A percentile compares a stretch with the other conserved stretches of the same genome.
Conservation (phyloP, 352 stramenopile species). For the Hyphochytrium catenoides region DNA sequence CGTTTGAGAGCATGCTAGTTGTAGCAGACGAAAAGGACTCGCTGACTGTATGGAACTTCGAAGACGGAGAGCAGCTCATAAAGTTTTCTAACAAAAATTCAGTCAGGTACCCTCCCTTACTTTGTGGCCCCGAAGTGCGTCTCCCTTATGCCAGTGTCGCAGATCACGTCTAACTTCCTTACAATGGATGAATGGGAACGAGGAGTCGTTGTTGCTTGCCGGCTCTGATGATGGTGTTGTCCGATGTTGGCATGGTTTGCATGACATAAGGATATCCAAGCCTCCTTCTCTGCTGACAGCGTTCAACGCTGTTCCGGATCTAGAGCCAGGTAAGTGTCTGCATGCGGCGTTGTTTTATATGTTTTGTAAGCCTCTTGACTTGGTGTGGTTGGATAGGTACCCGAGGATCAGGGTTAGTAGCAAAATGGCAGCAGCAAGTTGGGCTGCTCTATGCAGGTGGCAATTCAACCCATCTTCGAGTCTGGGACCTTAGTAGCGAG, state of each 20-base stretch:
- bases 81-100: constrained; percentile 61
- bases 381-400: too few relatives aligned
- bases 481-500: constrained; percentile 87
- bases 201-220: constrained; percentile 75
- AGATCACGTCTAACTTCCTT: constrained; percentile 76
- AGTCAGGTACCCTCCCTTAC: constrained; percentile 34
- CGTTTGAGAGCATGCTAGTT: constrained; percentile 61
- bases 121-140: too few relatives aligned
- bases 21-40: constrained; percentile 81
- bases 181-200: constrained; percentile 87
- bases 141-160: too few relatives aligned
- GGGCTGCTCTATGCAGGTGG: constrained; percentile 74
- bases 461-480: constrained; percentile 65
- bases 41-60: constrained; percentile 84
- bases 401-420: constrained; percentile 76
- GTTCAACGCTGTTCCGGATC: constrained; percentile 76
- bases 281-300: constrained; percentile 68
- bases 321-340: constrained; percentile 46
- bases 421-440: constrained; percentile 79
- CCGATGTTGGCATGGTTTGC: constrained; percentile 74
- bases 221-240: constrained; percentile 90
- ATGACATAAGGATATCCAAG: constrained; percentile 17
- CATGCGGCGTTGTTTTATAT: too few relatives aligned
- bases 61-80: constrained; percentile 56
- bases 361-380: too few relatives aligned